phyloP scores from a whole-genome alignment of 352 stramenopile genomes.

The Phytophthora brassicae region DNA sequence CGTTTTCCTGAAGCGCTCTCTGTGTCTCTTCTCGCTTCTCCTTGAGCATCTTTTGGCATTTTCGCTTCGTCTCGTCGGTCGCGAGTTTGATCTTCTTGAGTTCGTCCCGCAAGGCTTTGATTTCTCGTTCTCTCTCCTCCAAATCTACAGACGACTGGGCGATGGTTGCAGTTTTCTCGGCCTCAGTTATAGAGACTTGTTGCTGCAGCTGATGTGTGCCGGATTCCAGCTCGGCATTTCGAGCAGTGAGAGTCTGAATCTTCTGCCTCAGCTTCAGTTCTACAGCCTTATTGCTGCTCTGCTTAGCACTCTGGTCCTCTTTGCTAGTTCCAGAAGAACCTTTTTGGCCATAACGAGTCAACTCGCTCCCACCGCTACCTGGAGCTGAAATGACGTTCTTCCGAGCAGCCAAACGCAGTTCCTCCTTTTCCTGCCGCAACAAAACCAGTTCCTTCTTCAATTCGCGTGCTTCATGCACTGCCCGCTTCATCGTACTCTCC shows the following conservation, averaged over 20 bases:
- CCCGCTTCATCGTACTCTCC: slow-evolving; percentile 75
- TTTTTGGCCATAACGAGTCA: neutral
- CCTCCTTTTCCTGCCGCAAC: slow-evolving; percentile 74
- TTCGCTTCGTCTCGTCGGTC: slow-evolving; percentile 44
- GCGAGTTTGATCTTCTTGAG: slow-evolving; percentile 45
- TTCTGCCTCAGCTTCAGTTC: slow-evolving; percentile 32
- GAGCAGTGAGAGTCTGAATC: slow-evolving; percentile 30
- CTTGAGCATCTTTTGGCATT: slow-evolving; percentile 49
- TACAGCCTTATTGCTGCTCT: slow-evolving; percentile 18
- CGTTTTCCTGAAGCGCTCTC: slow-evolving; percentile 53
- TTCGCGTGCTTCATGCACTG: slow-evolving; percentile 67
- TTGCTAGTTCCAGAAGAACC: neutral
- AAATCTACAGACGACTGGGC: slow-evolving; percentile 25
- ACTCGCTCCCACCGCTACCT: slow-evolving; percentile 14
- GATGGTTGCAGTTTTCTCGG: slow-evolving; percentile 18
- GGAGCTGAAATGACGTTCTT: slow-evolving; percentile 17
- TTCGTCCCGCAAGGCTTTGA: slow-evolving; percentile 29
- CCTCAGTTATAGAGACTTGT: slow-evolving; percentile 34
- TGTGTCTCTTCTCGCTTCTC: slow-evolving; percentile 60
- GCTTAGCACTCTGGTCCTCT: slow-evolving; percentile 7
- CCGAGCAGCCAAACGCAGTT: slow-evolving; percentile 35
- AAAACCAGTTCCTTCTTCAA: slow-evolving; percentile 79
- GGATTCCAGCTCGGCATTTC: slow-evolving; percentile 16
- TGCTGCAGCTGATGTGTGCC: slow-evolving; percentile 31
- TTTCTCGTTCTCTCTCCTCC: slow-evolving; percentile 23